These are phyloP conservation scores for Kwoniella bestiolae DNA, from an alignment of 768 basidiomycete genomes.

Conservation along the genomic window DNA sequence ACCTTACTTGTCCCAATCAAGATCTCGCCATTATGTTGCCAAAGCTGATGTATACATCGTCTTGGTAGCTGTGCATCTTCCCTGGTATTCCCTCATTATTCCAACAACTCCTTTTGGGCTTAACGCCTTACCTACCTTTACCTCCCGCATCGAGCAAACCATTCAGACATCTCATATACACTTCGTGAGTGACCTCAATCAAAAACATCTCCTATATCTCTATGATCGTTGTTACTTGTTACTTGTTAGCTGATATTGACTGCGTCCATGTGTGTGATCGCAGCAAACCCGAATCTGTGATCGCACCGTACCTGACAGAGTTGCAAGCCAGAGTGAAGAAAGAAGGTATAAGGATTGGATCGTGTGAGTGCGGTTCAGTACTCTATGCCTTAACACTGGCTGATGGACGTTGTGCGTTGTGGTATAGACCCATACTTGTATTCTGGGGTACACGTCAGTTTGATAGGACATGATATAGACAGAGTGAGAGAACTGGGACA, in stretches of 20 bases:
- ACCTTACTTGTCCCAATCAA: too few relatives aligned
- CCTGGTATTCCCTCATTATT: constrained; percentile 89
- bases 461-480: constrained; percentile 62
- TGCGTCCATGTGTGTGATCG: too few relatives aligned
- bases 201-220: too few relatives aligned
- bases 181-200: constrained; percentile 73
- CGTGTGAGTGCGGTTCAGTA: constrained; percentile 67
- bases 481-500: constrained; percentile 57
- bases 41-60: too few relatives aligned
- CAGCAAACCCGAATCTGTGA: constrained; percentile 78
- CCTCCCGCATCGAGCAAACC: constrained; percentile 76
- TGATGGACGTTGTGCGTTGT: too few relatives aligned
- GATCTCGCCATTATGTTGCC: too few relatives aligned
- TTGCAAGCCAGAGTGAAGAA: constrained; percentile 73
- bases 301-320: constrained; percentile 80
- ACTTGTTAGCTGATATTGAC: too few relatives aligned
- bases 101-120: constrained; percentile 74
- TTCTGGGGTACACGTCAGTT: constrained; percentile 71
- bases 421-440: constrained; percentile 54
- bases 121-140: constrained; percentile 75
- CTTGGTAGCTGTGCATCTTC: constrained; percentile 77
- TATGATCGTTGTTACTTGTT: too few relatives aligned
- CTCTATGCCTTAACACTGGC: too few relatives aligned
- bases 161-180: constrained; percentile 79
- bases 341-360: constrained; percentile 81